A percentile compares a stretch with the other conserved stretches of the same genome.
These are phyloP conservation scores for Carex kokanica DNA, from an alignment of 176 grass and related monocot species.

Conservation along the genomic window DNA sequence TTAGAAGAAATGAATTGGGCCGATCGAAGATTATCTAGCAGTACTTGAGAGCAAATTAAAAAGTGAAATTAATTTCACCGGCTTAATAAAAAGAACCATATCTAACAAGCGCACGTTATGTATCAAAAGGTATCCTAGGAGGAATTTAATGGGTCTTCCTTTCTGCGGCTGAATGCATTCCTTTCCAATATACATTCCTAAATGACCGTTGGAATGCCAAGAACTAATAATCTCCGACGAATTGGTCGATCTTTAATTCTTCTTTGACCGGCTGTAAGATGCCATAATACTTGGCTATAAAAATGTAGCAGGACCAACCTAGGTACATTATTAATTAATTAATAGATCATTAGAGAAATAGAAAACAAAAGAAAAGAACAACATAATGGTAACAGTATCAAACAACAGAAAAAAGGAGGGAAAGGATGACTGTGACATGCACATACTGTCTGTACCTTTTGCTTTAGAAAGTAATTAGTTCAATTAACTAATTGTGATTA, in stretches of 20 bases:
- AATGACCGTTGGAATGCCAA: conserved; percentile 1
- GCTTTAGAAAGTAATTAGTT: conserved; percentile 57
- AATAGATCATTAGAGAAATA: conserved; percentile 8
- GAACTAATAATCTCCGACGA: neutral
- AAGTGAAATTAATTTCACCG: no score
- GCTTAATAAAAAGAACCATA: no score
- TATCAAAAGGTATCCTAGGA: neutral
- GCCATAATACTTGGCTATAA: conserved; percentile 30
- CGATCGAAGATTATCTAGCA: no score
- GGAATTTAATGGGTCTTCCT: neutral
- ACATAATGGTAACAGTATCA: conserved; percentile 13
- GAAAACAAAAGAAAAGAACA: neutral
- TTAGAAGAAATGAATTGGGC: no score
- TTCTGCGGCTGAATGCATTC: neutral
- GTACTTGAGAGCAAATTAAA: no score
- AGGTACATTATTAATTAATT: conserved; percentile 11
- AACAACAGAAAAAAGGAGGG: conserved; percentile 39
- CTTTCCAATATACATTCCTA: neutral
- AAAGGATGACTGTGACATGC: conserved; percentile 46
- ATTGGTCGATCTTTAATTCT: neutral
- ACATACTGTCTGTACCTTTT: conserved; percentile 60
- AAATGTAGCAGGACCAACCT: conserved; percentile 49
- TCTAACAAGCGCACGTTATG: neutral
- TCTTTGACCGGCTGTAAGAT: conserved; percentile 16
- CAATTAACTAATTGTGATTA: conserved; percentile 45